These are phyloP conservation scores for Hamamelis virginiana DNA, from an alignment of 164 flowering plant species.

Conservation along the genomic window DNA sequence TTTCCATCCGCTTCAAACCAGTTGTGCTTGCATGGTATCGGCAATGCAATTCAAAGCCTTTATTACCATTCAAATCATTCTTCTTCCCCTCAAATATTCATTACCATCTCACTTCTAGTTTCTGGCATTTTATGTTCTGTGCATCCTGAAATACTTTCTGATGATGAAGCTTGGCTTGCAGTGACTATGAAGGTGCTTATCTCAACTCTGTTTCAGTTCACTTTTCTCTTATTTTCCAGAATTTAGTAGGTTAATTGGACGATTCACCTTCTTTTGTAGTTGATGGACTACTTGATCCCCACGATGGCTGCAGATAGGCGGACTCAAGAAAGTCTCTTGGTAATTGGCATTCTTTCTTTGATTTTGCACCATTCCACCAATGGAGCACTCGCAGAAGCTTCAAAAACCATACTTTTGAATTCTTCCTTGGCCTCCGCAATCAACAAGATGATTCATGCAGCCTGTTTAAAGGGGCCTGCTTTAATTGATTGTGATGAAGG, in stretches of 20 bases:
- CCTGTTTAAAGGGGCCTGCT: slow-evolving; percentile 66
- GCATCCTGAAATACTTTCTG: slow-evolving; percentile 43
- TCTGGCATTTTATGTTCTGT: slow-evolving; percentile 54
- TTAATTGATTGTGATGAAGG: slow-evolving; percentile 55
- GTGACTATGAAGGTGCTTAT: slow-evolving; percentile 59
- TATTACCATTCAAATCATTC: slow-evolving; percentile 24
- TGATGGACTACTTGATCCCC: slow-evolving; percentile 45
- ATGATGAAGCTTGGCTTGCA: slow-evolving; percentile 65
- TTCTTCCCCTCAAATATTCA: slow-evolving; percentile 33
- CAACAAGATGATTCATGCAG: slow-evolving; percentile 35
- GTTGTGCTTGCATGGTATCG: slow-evolving; percentile 64
- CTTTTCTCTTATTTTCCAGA: neutral
- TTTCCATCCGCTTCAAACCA: slow-evolving; percentile 67
- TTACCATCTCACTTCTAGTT: slow-evolving; percentile 34
- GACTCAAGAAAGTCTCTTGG: slow-evolving; percentile 46
- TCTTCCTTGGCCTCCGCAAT: slow-evolving; percentile 42
- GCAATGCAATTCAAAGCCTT: slow-evolving; percentile 44
- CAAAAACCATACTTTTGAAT: slow-evolving; percentile 59
- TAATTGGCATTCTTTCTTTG: slow-evolving; percentile 57
- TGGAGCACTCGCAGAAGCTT: slow-evolving; percentile 56
- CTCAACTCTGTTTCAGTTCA: slow-evolving; percentile 4
- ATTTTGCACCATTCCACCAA: slow-evolving; percentile 66
- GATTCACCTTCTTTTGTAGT: slow-evolving; percentile 38
- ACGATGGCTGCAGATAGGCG: slow-evolving; percentile 30
- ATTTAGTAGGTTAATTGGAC: slow-evolving; percentile 15